Evolutionary conservation across 1,284 basidiomycete species (phyloP).

Genomic region (Leccinum huronense): DNA sequence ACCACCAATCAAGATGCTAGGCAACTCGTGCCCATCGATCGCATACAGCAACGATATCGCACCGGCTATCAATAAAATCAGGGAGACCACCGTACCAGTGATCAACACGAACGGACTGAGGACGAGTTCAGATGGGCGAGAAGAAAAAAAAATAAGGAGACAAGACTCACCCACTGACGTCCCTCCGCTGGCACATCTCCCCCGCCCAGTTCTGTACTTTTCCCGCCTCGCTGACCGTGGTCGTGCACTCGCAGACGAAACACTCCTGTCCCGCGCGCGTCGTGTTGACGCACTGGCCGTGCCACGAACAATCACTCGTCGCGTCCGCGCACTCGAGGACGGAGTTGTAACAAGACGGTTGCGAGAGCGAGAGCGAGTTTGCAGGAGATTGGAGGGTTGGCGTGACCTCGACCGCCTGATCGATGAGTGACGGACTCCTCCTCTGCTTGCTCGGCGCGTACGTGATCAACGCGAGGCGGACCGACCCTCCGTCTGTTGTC

Average conservation of each 20-base stretch:
- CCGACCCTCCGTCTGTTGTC: slow-evolving; percentile 20
- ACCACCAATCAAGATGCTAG: slow-evolving; percentile 67
- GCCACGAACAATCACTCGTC: slow-evolving; percentile 67
- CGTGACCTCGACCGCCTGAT: slow-evolving; percentile 42
- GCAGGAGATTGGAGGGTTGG: slow-evolving; percentile 38
- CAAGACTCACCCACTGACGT: slow-evolving; percentile 67
- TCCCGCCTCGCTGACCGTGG: slow-evolving; percentile 49
- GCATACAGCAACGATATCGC: slow-evolving; percentile 64
- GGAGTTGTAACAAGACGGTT: slow-evolving; percentile 64
- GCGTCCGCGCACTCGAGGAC: slow-evolving; percentile 56
- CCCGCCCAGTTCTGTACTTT: slow-evolving; percentile 71
- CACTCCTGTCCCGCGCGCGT: slow-evolving; percentile 65
- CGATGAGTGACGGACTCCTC: slow-evolving; percentile 42
- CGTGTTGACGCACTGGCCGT: slow-evolving; percentile 62
- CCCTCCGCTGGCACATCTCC: slow-evolving; percentile 69
- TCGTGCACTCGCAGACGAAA: slow-evolving; percentile 67
- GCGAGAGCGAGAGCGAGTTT: slow-evolving; percentile 5
- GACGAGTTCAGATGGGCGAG: neutral
- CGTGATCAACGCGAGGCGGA: slow-evolving; percentile 56
- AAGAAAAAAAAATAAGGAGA: neutral
- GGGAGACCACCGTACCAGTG: slow-evolving; percentile 60
- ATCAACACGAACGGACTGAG: slow-evolving; percentile 70
- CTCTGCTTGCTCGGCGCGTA: slow-evolving; percentile 36
- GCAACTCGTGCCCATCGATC: slow-evolving; percentile 61
- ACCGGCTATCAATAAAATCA: slow-evolving; percentile 64